A percentile compares a stretch with the other conserved stretches of the same genome.
Conservation (phyloP, 306 rosid species). For the Cucurbita ficifolia region DNA sequence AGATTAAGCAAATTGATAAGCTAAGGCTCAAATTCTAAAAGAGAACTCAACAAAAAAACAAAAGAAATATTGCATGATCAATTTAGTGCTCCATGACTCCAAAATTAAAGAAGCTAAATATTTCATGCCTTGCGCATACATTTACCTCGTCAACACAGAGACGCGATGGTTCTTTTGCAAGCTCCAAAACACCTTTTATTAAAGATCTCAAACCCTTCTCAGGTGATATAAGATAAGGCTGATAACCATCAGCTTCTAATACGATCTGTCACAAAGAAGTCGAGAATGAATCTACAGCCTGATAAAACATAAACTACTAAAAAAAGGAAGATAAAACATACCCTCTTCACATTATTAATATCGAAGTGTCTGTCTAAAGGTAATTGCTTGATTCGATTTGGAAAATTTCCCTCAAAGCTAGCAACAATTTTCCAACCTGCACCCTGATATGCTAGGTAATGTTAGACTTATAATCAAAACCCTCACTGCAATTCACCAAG, state of each 20-base stretch:
- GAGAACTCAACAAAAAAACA: background rate
- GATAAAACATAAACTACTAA: background rate
- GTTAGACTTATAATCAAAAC: background rate
- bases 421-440: slow-evolving; percentile 98
- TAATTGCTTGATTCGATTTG: slow-evolving; percentile 88
- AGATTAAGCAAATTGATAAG: background rate
- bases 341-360: slow-evolving; percentile 92
- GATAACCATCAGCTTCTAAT: slow-evolving; percentile 99
- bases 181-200: slow-evolving; percentile 93
- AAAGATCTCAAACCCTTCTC: slow-evolving; percentile 95
- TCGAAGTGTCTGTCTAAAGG: slow-evolving; percentile 95
- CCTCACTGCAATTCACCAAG: background rate
- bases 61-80: background rate
- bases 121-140: background rate
- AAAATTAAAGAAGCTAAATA: background rate
- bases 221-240: slow-evolving; percentile 96
- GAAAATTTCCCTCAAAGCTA: slow-evolving; percentile 89
- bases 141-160: slow-evolving; percentile 98
- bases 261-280: slow-evolving; percentile 44
- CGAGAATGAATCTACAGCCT: background rate
- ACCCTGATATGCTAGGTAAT: slow-evolving; percentile 41
- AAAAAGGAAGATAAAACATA: slow-evolving; percentile 16
- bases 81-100: background rate
- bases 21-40: background rate
- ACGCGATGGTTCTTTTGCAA: slow-evolving; percentile 92